Conservation (phyloP, 306 rosid species). For the Vicia sativa region DNA sequence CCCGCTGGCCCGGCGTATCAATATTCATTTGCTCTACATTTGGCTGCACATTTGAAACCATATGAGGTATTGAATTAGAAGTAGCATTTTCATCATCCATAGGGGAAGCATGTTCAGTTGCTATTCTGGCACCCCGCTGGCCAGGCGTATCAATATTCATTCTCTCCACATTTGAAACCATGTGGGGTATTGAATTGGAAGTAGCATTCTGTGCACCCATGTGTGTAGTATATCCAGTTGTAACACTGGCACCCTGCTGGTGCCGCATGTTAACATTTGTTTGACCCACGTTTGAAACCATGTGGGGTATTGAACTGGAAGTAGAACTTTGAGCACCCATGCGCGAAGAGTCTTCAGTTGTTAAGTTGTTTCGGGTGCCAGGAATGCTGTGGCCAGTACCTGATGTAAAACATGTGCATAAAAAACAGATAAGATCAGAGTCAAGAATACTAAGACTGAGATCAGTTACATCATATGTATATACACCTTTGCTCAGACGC, state of each 20-base stretch:
- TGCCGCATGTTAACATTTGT: constrained; percentile 43
- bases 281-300: constrained; percentile 37
- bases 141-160: constrained; percentile 37
- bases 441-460: constrained; percentile 15
- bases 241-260: constrained; percentile 10
- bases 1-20: constrained; percentile 30
- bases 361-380: constrained; percentile 42
- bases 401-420: constrained; percentile 37
- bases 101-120: constrained; percentile 36
- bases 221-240: constrained; percentile 37
- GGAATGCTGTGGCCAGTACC: constrained; percentile 47
- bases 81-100: constrained; percentile 45
- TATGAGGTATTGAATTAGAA: constrained; percentile 42
- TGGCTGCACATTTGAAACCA: constrained; percentile 39
- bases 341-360: constrained; percentile 41
- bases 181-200: constrained; percentile 44
- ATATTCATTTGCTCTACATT: constrained; percentile 45
- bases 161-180: constrained; percentile 39
- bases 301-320: constrained; percentile 44
- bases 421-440: constrained; percentile 30
- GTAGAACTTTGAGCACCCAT: constrained; percentile 46
- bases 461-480: background rate
- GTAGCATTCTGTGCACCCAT: constrained; percentile 46
- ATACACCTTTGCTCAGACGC: background rate
- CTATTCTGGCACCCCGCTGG: background rate